These are phyloP conservation scores for Pythium insidiosum DNA, from an alignment of 352 stramenopile species.

Conservation along the genomic window DNA sequence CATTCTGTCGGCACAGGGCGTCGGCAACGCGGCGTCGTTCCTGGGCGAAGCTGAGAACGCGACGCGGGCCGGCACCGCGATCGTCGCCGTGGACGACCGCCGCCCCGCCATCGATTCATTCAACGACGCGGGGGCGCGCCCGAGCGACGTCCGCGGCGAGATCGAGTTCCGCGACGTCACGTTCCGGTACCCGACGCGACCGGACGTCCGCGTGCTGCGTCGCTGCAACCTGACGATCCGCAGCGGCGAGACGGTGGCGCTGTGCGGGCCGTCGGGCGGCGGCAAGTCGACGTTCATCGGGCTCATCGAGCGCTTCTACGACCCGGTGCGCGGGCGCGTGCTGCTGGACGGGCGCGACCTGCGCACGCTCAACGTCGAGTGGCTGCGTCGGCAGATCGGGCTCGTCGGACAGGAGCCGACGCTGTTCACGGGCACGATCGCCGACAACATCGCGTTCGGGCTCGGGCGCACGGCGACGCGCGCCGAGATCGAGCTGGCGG, in stretches of 20 bases:
- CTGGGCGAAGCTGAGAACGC: slow-evolving; percentile 16
- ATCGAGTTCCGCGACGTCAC: slow-evolving; percentile 28
- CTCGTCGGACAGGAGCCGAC: too few species aligned
- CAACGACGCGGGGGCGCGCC: slow-evolving; percentile 10
- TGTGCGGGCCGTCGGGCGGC: slow-evolving; percentile 26
- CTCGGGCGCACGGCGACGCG: slow-evolving; percentile 19
- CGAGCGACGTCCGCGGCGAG: slow-evolving; percentile 17
- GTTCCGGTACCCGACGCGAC: slow-evolving; percentile 34
- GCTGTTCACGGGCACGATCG: too few species aligned
- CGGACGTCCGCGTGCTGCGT: slow-evolving; percentile 16
- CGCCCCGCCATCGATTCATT: slow-evolving; percentile 14
- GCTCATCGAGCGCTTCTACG: slow-evolving; percentile 34
- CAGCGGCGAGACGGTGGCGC: too few species aligned
- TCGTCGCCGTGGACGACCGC: slow-evolving; percentile 20
- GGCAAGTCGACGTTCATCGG: slow-evolving; percentile 29
- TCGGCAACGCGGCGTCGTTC: slow-evolving; percentile 23
- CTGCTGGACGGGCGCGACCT: slow-evolving; percentile 26
- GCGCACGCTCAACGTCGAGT: slow-evolving; percentile 20
- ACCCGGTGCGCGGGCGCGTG: slow-evolving; percentile 20
- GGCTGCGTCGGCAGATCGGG: too few species aligned
- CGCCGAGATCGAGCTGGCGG: slow-evolving; percentile 17
- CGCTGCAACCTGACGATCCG: slow-evolving; percentile 28
- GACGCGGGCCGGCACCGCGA: slow-evolving; percentile 15
- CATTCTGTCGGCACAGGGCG: slow-evolving; percentile 25
- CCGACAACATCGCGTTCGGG: too few species aligned